phyloP scores from a whole-genome alignment of 2,329 filamentous ascomycete genomes.

The Penicillium decumbens region DNA sequence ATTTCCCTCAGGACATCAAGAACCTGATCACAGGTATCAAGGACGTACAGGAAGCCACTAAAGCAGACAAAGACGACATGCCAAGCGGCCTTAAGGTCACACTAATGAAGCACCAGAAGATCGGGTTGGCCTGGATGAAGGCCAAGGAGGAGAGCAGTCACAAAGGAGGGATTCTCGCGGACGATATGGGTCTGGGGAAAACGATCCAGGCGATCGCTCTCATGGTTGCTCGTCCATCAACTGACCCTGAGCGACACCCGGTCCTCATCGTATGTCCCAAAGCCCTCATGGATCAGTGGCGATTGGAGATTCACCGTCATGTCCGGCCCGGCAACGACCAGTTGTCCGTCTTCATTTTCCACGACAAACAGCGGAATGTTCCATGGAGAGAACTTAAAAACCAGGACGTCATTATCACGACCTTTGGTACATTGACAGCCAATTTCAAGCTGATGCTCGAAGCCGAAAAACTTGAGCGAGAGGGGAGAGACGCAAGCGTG shows the following conservation, averaged over 20 bases:
- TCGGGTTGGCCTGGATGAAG: constrained; percentile 72
- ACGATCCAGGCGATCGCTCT: constrained; percentile 78
- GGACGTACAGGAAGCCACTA: constrained; percentile 62
- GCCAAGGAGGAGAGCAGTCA: constrained; percentile 65
- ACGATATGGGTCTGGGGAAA: constrained; percentile 81
- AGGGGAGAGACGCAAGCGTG: constrained; percentile 34
- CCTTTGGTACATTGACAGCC: constrained; percentile 65
- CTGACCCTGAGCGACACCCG: constrained; percentile 58
- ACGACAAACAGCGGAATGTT: constrained; percentile 57
- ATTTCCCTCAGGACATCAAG: constrained; percentile 63
- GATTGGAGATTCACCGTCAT: constrained; percentile 69
- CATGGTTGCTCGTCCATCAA: constrained; percentile 63
- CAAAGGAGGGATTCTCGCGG: constrained; percentile 71
- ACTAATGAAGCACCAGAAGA: constrained; percentile 76
- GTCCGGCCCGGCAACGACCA: constrained; percentile 53
- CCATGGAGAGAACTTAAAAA: constrained; percentile 57
- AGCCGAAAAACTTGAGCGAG: constrained; percentile 49
- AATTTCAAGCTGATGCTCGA: constrained; percentile 61
- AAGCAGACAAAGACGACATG: constrained; percentile 61
- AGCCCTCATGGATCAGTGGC: constrained; percentile 77
- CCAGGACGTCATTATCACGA: constrained; percentile 73
- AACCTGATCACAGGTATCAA: constrained; percentile 67
- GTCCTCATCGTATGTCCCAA: constrained; percentile 80
- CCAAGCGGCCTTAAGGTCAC: constrained; percentile 63
- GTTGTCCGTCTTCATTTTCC: constrained; percentile 64